A percentile compares a stretch with the other conserved stretches of the same genome.
Conservation (phyloP, 306 rosid species). For the Cicer chorassanicum region DNA sequence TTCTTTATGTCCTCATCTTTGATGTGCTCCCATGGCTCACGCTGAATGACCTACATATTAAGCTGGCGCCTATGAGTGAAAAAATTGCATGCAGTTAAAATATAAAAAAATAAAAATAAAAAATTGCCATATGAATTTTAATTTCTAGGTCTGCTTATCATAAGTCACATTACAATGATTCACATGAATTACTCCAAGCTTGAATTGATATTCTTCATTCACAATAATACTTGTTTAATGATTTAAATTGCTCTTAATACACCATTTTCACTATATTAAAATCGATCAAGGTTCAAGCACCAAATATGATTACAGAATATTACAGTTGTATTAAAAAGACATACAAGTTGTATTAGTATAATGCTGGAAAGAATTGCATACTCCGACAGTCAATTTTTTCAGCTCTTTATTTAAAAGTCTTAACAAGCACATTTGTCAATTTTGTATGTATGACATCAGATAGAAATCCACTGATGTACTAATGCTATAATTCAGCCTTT, state of each 20-base stretch:
- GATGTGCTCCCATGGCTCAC: constrained; percentile 99
- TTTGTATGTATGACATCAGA: background rate
- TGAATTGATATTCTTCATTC: constrained; percentile 25
- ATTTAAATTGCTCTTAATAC: constrained; percentile 11
- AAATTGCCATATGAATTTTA: constrained; percentile 23
- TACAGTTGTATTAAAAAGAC: too few species aligned
- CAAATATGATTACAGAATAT: background rate
- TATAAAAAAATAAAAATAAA: constrained; percentile 7
- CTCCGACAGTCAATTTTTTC: background rate
- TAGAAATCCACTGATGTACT: background rate
- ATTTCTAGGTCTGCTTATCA: constrained; percentile 11
- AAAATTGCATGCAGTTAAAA: constrained; percentile 28
- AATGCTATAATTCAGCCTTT: constrained; percentile 25
- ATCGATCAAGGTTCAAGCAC: constrained; percentile 18
- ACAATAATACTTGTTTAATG: constrained; percentile 24
- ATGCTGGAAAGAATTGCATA: too few species aligned
- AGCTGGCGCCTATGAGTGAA: constrained; percentile 40
- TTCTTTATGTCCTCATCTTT: constrained; percentile 85
- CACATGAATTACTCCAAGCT: background rate
- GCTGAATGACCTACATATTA: constrained; percentile 84
- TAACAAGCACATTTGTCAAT: background rate
- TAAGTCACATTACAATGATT: constrained; percentile 16
- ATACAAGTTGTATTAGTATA: too few species aligned
- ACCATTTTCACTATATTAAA: constrained; percentile 33
- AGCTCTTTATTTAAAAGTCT: background rate